phyloP scores from a whole-genome alignment of 768 basidiomycete species.

The Tulasnella sp. region DNA sequence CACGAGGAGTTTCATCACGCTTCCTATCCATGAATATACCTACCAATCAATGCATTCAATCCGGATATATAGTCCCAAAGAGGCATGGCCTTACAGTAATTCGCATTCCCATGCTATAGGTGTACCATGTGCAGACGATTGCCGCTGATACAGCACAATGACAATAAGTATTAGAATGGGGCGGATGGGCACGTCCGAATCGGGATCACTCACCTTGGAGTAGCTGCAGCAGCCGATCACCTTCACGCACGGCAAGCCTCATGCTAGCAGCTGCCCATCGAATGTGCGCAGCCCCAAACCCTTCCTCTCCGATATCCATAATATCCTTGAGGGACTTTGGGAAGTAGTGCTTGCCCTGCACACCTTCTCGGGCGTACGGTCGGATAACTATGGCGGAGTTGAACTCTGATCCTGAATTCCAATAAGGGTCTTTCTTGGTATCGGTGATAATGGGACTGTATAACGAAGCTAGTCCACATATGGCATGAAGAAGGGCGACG shows the following conservation, averaged over 20 bases:
- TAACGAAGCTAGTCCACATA: slow-evolving; percentile 17
- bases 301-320: neutral
- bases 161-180: neutral
- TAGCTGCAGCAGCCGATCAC: neutral
- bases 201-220: neutral
- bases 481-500: slow-evolving; percentile 16
- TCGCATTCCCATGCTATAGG: neutral
- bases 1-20: neutral
- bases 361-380: neutral
- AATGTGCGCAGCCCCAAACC: neutral
- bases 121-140: neutral
- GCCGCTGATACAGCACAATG: too few species aligned
- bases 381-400: neutral
- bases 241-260: neutral
- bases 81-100: neutral
- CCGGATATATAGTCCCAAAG: neutral
- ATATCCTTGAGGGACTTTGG: neutral
- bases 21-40: neutral
- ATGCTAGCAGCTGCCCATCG: neutral
- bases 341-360: neutral
- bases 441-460: slow-evolving; percentile 13
- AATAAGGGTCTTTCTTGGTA: neutral
- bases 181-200: too few species aligned
- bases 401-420: neutral
- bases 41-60: neutral